phyloP scores from a whole-genome alignment of 345 rosid species.

The Melaleuca quinquenervia region DNA sequence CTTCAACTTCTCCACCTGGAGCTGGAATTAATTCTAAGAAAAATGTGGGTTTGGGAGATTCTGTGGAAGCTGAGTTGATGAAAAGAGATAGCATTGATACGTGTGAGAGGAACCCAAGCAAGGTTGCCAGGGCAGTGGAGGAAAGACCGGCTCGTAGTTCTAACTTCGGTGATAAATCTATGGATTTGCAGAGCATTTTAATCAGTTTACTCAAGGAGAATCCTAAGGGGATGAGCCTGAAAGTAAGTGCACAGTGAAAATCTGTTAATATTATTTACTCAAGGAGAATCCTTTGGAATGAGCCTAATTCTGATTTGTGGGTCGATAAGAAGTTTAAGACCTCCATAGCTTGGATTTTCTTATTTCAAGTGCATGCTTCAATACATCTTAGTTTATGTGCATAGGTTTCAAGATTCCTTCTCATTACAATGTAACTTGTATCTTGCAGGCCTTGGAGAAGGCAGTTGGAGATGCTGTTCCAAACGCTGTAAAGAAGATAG shows the following conservation, averaged over 20 bases:
- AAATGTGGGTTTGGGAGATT: conserved; percentile 28
- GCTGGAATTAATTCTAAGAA: conserved; percentile 33
- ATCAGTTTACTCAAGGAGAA: conserved; percentile 55
- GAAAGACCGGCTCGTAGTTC: conserved; percentile 39
- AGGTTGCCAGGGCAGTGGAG: conserved; percentile 18
- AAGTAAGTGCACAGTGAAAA: conserved; percentile 30
- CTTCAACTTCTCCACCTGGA: conserved; percentile 42
- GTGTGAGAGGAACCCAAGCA: conserved; percentile 45
- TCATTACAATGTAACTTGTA: background rate
- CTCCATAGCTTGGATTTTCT: background rate
- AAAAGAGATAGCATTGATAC: conserved; percentile 32
- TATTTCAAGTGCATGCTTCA: background rate
- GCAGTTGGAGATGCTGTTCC: conserved; percentile 62
- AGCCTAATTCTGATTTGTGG: conserved; percentile 20
- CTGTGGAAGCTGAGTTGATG: conserved; percentile 21
- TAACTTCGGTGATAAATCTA: conserved; percentile 31
- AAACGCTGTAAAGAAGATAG: conserved; percentile 48
- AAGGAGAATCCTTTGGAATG: conserved; percentile 77
- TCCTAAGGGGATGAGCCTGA: conserved; percentile 74
- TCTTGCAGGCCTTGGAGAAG: conserved; percentile 70
- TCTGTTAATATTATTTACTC: conserved; percentile 37
- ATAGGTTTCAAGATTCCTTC: conserved; percentile 2
- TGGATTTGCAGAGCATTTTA: conserved; percentile 51
- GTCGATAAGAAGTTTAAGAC: background rate
- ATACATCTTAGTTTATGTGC: background rate